These are phyloP conservation scores for Trypanosoma rangeli DNA, from an alignment of 208 protist genomes.

Conservation along the genomic window DNA sequence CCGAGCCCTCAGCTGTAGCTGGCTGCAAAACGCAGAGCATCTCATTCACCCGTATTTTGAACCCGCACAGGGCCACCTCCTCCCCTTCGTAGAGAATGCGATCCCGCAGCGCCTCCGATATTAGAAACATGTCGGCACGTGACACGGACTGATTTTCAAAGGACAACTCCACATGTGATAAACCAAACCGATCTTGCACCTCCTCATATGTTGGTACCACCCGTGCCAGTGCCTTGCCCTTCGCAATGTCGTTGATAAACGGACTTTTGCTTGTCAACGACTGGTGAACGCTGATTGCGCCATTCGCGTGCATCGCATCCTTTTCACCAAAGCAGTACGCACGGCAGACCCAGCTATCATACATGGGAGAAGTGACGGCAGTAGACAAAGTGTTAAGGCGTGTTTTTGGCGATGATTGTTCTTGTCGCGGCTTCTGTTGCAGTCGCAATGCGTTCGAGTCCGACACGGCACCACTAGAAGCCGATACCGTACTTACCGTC, in stretches of 20 bases:
- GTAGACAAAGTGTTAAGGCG: not conserved
- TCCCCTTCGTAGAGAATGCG: slow-evolving; percentile 76
- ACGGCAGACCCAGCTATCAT: slow-evolving; percentile 80
- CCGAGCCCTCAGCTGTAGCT: not conserved
- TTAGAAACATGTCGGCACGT: slow-evolving; percentile 80
- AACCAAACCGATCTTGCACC: slow-evolving; percentile 65
- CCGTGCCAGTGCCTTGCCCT: slow-evolving; percentile 59
- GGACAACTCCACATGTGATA: slow-evolving; percentile 80
- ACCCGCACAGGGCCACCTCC: slow-evolving; percentile 66
- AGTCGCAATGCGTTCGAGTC: not conserved
- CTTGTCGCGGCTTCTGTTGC: not conserved
- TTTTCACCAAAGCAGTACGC: slow-evolving; percentile 72
- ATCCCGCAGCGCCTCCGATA: slow-evolving; percentile 66
- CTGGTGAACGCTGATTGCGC: slow-evolving; percentile 81
- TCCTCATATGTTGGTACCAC: slow-evolving; percentile 59
- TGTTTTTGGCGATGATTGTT: not conserved
- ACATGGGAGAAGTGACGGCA: slow-evolving; percentile 34
- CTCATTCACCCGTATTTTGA: slow-evolving; percentile 69
- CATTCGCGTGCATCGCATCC: slow-evolving; percentile 61
- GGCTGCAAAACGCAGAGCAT: slow-evolving; percentile 37
- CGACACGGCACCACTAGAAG: not conserved
- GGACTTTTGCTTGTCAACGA: slow-evolving; percentile 56
- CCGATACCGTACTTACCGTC: too few species aligned
- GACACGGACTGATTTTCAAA: slow-evolving; percentile 76
- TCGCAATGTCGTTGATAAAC: slow-evolving; percentile 77